Evolutionary conservation across 495 filamentous ascomycete species (phyloP).

Genomic region (Lineolata rhizophorae): DNA sequence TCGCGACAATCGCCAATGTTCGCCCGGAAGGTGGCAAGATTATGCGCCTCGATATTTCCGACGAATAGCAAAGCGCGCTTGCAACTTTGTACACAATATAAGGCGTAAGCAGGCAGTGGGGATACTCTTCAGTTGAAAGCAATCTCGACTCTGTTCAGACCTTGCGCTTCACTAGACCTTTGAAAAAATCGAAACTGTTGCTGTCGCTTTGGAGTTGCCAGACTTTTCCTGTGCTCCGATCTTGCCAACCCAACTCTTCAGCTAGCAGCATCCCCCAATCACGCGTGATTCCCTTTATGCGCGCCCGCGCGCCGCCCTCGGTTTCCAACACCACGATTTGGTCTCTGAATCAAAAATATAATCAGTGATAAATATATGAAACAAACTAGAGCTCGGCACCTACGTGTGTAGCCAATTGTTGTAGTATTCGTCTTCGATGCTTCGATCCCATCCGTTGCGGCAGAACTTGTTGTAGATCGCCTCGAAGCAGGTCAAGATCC

Average conservation of each 20-base stretch:
- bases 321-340: slow-evolving; percentile 80
- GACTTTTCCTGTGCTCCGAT: slow-evolving; percentile 49
- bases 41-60: too few species aligned
- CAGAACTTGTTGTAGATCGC: slow-evolving; percentile 54
- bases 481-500: slow-evolving; percentile 63
- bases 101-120: too few species aligned
- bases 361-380: not conserved
- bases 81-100: too few species aligned
- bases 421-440: slow-evolving; percentile 65
- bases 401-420: slow-evolving; percentile 63
- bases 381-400: slow-evolving; percentile 1
- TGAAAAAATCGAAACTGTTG: slow-evolving; percentile 98
- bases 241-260: slow-evolving; percentile 57
- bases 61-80: too few species aligned
- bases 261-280: slow-evolving; percentile 74
- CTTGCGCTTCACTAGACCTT: slow-evolving; percentile 68
- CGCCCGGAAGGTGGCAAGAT: too few species aligned
- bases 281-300: slow-evolving; percentile 72
- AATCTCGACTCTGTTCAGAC: too few species aligned
- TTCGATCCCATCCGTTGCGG: slow-evolving; percentile 42
- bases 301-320: slow-evolving; percentile 51
- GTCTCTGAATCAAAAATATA: slow-evolving; percentile 15
- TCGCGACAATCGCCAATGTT: too few species aligned
- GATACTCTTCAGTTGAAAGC: too few species aligned
- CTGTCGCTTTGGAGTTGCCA: slow-evolving; percentile 85